A percentile compares a stretch with the other conserved stretches of the same genome.
These are phyloP conservation scores for Malassezia japonica DNA, from an alignment of 1,284 basidiomycete genomes.

Conservation along the genomic window DNA sequence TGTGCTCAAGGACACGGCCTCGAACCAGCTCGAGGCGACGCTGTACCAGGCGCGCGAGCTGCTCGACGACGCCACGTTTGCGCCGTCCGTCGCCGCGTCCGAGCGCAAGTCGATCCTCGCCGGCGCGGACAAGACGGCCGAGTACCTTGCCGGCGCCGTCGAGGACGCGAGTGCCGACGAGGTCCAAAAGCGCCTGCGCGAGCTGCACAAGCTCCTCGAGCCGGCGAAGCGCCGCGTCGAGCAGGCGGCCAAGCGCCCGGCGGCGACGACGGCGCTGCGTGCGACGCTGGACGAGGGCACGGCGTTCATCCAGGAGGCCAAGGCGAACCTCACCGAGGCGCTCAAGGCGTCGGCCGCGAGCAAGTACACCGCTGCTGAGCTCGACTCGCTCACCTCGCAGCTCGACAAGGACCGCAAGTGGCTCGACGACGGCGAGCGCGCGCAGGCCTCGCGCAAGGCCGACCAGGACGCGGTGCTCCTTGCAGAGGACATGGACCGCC, in stretches of 20 bases:
- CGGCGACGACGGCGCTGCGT: constrained; percentile 59
- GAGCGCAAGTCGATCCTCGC: constrained; percentile 63
- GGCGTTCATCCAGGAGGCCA: constrained; percentile 70
- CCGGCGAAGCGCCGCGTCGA: constrained; percentile 75
- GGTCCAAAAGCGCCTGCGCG: constrained; percentile 49
- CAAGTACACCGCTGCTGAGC: constrained; percentile 44
- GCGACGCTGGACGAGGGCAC: constrained; percentile 57
- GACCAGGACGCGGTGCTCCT: constrained; percentile 42
- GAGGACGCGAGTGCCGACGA: constrained; percentile 60
- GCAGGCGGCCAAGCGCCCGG: constrained; percentile 66
- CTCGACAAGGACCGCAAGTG: constrained; percentile 38
- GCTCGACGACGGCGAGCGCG: constrained; percentile 35
- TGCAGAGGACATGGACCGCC: constrained; percentile 39
- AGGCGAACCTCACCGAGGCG: constrained; percentile 55
- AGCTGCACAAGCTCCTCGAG: constrained; percentile 69
- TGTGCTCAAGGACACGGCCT: constrained; percentile 72
- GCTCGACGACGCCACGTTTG: constrained; percentile 59
- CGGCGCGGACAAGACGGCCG: constrained; percentile 62
- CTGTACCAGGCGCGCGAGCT: constrained; percentile 80
- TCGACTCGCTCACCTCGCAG: constrained; percentile 33
- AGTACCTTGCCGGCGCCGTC: constrained; percentile 77
- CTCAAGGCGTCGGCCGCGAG: constrained; percentile 50
- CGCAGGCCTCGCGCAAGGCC: constrained; percentile 28
- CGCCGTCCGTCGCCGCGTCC: constrained; percentile 63
- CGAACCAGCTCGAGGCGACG: constrained; percentile 83